Evolutionary conservation across 2,329 filamentous ascomycete genomes (phyloP).

Genomic region (Grosmannia penicillata): DNA sequence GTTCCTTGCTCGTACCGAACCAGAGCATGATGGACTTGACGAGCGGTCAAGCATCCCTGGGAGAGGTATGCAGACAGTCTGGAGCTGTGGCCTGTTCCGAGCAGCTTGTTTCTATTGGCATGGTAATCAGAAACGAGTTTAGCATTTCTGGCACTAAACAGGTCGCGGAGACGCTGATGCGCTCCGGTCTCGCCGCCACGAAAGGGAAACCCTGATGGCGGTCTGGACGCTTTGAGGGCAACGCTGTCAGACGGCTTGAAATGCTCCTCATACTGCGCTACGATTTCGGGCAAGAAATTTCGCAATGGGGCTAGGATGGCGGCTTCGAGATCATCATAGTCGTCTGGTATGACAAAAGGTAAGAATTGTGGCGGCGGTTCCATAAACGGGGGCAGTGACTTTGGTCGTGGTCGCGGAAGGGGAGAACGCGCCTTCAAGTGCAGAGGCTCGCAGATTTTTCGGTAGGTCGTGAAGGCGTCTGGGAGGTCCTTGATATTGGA

Average conservation of each 20-base stretch:
- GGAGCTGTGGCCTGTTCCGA: conserved; percentile 58
- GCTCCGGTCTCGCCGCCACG: conserved; percentile 50
- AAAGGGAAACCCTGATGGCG: conserved; percentile 49
- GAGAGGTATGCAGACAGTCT: conserved; percentile 63
- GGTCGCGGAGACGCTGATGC: conserved; percentile 40
- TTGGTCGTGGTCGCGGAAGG: conserved; percentile 34
- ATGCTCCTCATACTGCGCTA: not conserved
- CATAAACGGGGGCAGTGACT: conserved; percentile 42
- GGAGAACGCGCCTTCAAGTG: conserved; percentile 45
- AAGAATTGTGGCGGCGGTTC: conserved; percentile 41
- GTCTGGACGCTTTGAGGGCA: conserved; percentile 24
- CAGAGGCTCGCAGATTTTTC: conserved; percentile 59
- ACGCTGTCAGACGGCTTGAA: conserved; percentile 22
- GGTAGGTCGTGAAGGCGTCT: conserved; percentile 61
- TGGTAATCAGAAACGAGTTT: conserved; percentile 52
- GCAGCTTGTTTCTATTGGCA: conserved; percentile 53
- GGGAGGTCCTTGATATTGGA: conserved; percentile 44
- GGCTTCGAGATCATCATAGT: conserved; percentile 34
- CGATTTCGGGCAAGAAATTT: conserved; percentile 26
- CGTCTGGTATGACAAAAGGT: conserved; percentile 50
- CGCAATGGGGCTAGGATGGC: conserved; percentile 44
- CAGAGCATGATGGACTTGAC: conserved; percentile 56
- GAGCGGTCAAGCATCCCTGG: conserved; percentile 56
- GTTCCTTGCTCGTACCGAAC: conserved; percentile 53
- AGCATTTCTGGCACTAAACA: conserved; percentile 32